A percentile compares a stretch with the other conserved stretches of the same genome.
These are phyloP conservation scores for Botrytis medusae DNA, from an alignment of 2,329 filamentous ascomycete species.

Conservation along the genomic window DNA sequence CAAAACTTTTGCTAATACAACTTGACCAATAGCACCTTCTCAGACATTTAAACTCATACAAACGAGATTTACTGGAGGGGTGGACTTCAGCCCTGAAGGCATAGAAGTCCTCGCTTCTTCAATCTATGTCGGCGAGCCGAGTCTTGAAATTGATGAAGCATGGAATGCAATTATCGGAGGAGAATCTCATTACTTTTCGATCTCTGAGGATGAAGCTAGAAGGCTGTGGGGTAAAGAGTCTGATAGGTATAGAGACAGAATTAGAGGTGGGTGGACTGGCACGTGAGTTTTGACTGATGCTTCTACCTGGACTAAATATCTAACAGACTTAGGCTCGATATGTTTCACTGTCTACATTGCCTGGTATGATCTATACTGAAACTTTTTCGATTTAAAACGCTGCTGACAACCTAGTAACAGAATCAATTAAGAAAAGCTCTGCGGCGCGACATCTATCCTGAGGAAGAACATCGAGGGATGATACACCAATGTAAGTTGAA, in stretches of 20 bases:
- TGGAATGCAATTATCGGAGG: not conserved
- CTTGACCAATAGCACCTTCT: constrained; percentile 2
- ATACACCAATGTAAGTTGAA: not conserved
- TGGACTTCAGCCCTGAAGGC: not conserved
- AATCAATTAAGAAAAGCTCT: not conserved
- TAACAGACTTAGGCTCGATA: not conserved
- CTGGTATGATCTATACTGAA: not conserved
- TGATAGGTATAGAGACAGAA: not conserved
- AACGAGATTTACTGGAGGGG: constrained; percentile 2
- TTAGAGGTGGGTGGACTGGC: not conserved
- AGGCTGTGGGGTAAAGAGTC: not conserved
- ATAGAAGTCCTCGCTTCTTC: not conserved
- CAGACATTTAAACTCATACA: not conserved
- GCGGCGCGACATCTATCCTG: not conserved
- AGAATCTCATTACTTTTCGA: not conserved
- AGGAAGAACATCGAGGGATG: not conserved
- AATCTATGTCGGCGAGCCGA: not conserved
- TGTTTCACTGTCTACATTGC: not conserved
- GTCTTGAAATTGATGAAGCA: not conserved
- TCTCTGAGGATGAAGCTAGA: not conserved
- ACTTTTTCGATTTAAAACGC: not conserved
- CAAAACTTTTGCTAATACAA: not conserved
- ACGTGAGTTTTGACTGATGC: not conserved
- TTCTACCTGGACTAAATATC: not conserved
- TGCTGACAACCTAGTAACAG: not conserved